A percentile compares a stretch with the other conserved stretches of the same genome.
These are phyloP conservation scores for Plantago ovata DNA, from an alignment of 257 asterid species.

Conservation along the genomic window DNA sequence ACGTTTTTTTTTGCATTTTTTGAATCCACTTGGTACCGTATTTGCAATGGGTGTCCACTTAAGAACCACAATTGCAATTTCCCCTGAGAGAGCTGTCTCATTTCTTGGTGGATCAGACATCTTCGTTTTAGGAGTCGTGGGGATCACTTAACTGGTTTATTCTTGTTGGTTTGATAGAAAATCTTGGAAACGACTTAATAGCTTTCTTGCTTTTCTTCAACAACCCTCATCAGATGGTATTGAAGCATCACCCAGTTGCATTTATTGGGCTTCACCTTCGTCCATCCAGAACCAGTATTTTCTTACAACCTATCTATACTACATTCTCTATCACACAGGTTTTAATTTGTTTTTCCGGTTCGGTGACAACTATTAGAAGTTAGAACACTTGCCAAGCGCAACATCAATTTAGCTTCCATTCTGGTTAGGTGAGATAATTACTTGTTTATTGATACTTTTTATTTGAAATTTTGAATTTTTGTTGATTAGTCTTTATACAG, in stretches of 20 bases:
- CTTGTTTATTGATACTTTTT: too few relatives aligned
- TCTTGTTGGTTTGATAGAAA: constrained; percentile 43
- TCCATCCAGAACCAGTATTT: constrained; percentile 90
- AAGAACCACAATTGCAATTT: too few relatives aligned
- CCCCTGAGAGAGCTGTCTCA: constrained; percentile 46
- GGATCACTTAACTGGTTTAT: constrained; percentile 37
- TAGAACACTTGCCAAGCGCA: too few relatives aligned
- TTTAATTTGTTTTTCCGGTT: constrained; percentile 85
- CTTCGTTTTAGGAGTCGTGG: constrained; percentile 64
- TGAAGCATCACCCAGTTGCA: constrained; percentile 95
- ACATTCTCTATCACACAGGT: constrained; percentile 53
- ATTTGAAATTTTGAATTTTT: too few relatives aligned
- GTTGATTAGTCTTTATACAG: too few relatives aligned
- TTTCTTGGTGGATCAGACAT: constrained; percentile 56
- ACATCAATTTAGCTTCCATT: too few relatives aligned
- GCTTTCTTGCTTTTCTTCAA: constrained; percentile 64
- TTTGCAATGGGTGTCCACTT: too few relatives aligned
- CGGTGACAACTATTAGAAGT: constrained; percentile 99
- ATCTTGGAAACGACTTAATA: constrained; percentile 77
- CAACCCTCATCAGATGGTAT: constrained; percentile 69
- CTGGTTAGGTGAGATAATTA: too few relatives aligned
- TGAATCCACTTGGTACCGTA: too few relatives aligned
- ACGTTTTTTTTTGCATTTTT: too few relatives aligned
- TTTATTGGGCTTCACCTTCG: constrained; percentile 58
- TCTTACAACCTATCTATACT: constrained; percentile 67